Conservation (phyloP, 768 basidiomycete genomes). For the Rhodotorula toruloides region DNA sequence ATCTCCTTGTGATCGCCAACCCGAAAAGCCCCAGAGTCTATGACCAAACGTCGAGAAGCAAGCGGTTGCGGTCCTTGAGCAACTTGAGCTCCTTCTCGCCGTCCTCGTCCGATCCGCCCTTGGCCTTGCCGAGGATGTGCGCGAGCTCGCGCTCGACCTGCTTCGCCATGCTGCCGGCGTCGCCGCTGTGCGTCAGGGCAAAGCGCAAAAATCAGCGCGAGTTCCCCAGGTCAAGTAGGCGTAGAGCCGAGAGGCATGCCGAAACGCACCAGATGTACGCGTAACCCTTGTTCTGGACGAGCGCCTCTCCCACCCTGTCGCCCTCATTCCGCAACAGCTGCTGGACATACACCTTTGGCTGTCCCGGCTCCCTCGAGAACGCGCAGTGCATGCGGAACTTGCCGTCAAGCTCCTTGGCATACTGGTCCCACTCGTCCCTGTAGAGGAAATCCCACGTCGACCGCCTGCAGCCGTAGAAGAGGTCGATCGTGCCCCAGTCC, state of each 20-base stretch:
- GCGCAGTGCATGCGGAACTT: conserved; percentile 85
- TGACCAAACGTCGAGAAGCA: conserved; percentile 75
- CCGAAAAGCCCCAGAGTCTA: no score
- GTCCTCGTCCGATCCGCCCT: conserved; percentile 59
- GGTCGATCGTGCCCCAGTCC: conserved; percentile 90
- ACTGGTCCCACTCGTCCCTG: conserved; percentile 88
- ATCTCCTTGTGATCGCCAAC: no score
- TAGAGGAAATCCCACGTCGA: conserved; percentile 88
- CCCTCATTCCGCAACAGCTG: conserved; percentile 86
- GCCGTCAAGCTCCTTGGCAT: conserved; percentile 75
- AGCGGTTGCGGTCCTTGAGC: conserved; percentile 76
- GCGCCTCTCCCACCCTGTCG: conserved; percentile 74
- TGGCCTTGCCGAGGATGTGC: conserved; percentile 72
- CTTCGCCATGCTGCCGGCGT: conserved; percentile 80
- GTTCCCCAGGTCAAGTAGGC: no score
- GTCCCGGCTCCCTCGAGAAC: conserved; percentile 86
- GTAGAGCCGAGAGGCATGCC: background rate
- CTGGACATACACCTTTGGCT: conserved; percentile 98
- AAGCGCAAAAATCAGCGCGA: background rate
- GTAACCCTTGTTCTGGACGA: conserved; percentile 92
- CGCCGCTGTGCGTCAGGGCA: conserved; percentile 20
- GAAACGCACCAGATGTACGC: conserved; percentile 75
- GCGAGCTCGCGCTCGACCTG: conserved; percentile 85
- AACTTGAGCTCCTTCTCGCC: conserved; percentile 58
- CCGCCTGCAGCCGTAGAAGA: conserved; percentile 94